Conservation (phyloP, 2,329 filamentous ascomycete genomes). For the Thelonectria discophora region DNA sequence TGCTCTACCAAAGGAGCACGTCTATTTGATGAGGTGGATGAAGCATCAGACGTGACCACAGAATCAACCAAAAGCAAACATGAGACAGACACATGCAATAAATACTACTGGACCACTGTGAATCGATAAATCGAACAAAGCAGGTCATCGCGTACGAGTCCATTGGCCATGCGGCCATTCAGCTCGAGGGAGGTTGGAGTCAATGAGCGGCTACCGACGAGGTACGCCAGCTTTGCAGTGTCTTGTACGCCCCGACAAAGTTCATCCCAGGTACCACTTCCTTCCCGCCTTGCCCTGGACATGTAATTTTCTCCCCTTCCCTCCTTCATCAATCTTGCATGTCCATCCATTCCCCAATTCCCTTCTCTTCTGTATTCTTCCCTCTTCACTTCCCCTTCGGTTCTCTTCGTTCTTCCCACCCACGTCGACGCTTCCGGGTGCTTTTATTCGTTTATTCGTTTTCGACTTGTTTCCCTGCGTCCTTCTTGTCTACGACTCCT, state of each 20-base stretch:
- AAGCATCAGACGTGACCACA: too few species aligned
- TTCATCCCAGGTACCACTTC: not conserved
- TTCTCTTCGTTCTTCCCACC: not conserved
- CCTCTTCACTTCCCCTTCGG: slow-evolving; percentile 1
- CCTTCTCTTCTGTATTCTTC: not conserved
- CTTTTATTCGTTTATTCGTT: not conserved
- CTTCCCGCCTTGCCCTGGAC: not conserved
- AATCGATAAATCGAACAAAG: too few species aligned
- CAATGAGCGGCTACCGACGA: too few species aligned
- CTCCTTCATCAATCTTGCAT: slow-evolving; percentile 6
- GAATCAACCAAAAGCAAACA: too few species aligned
- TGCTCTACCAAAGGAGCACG: not conserved
- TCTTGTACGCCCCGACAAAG: not conserved
- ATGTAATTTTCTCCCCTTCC: slow-evolving; percentile 16
- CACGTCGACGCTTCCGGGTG: slow-evolving; percentile 4
- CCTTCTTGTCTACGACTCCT: not conserved
- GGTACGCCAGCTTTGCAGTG: too few species aligned
- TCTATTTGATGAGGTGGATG: not conserved
- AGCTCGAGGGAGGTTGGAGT: too few species aligned
- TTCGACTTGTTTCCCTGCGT: not conserved
- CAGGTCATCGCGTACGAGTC: too few species aligned
- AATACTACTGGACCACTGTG: too few species aligned
- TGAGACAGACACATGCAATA: too few species aligned
- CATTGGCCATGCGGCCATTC: too few species aligned
- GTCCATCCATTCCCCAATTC: not conserved